Base-by-base conservation (phyloP, 352 stramenopile species). In the Thalassiosira exigua region DNA sequence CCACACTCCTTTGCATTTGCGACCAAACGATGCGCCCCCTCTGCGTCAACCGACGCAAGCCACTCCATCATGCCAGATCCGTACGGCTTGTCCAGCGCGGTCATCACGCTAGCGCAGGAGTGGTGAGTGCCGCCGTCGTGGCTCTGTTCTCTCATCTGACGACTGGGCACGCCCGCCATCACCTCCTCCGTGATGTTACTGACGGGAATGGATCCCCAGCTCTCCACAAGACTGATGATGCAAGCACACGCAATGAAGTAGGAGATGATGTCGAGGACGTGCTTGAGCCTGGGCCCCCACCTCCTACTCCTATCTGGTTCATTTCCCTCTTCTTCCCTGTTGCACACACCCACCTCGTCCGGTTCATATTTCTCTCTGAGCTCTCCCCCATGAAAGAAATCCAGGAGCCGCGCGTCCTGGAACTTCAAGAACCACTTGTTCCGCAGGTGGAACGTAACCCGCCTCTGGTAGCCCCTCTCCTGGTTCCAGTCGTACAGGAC, bases 211-310 rank as follows among this genome's bases (percentile, higher is more conserved):
- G 24, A 3, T 3, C 42, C 21, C 9, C 5, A 11, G 17, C 27
- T 19, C 14, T 65, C 56, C 17, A 74, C 14, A 19, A 74, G 57
- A 39, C 44, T 29, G n/a, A 66, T 52, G 24, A 74, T 39, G 24
- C 51, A 30, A 33, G 64, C 65, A 26, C 65, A 74, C 17, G 51
- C 64, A 5, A 65, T 30, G 65, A 74, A 66, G 41, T 66, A 74
- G 22, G 65, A 64, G n/a, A 74, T 22, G 14, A 74, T 21, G 53
- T 74, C 65, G 21, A 74, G 0, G 29, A 66, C 33, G 22, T 56
- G 24, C 24, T 74, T 74, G 51, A 66, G 26, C 0, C 52, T n/a
- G 19, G 29, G 30, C 27, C 65, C 65, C 30, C 52, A 74, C 26
- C 1, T 51, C 50, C 26, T 64, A 41, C 1, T 12, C 17, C 21